Base-by-base conservation (phyloP, 805 yeast species). In the Scheffersomyces amazonensis region DNA sequence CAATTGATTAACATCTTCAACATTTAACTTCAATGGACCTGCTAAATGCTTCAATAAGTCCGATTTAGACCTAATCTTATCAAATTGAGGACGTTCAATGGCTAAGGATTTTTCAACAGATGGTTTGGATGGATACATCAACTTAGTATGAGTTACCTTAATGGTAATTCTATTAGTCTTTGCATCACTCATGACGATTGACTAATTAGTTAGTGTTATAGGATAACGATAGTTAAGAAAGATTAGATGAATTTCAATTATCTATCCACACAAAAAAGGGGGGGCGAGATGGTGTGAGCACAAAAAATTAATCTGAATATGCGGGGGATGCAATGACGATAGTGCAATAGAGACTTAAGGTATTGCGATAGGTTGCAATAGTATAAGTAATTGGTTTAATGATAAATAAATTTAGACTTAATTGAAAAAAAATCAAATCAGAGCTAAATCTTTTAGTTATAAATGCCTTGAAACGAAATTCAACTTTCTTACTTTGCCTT, bases 31-130 rank as follows among this genome's bases (percentile, higher is more conserved):
- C 29, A 34, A 18, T 19, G 30, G 17, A n/a, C 10, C 7, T 15
- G 36, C 16, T 23, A 44, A 39, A 19, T 37, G 35, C 10, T 33
- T 36, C 12, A 39, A 37, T 28, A 44, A 44, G 10, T 32, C 35
- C 5, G 18, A 10, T 21, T 44, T 44, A 3, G 35, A 19, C 16
- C 27, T 39, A 11, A 44, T 29, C 15, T 24, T 1, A 16, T 29
- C 39, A 29, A 54, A 40, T 16, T 39, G 27, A 5, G 36, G 42
- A 15, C 44, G 47, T 11, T 43, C 38, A 33, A 54, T 37, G 10
- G 34, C 23, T n/a, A 53, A 34, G 22, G 39, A 35, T 32, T 37
- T 31, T 15, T 47, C 52, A 33, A 32, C 23, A 16, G 36, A 30
- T 16, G 32, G 31, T 16, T 38, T 31, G 13, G 30, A 17, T 8